phyloP scores from a whole-genome alignment of 768 basidiomycete species.

The Trametes sanguinea region DNA sequence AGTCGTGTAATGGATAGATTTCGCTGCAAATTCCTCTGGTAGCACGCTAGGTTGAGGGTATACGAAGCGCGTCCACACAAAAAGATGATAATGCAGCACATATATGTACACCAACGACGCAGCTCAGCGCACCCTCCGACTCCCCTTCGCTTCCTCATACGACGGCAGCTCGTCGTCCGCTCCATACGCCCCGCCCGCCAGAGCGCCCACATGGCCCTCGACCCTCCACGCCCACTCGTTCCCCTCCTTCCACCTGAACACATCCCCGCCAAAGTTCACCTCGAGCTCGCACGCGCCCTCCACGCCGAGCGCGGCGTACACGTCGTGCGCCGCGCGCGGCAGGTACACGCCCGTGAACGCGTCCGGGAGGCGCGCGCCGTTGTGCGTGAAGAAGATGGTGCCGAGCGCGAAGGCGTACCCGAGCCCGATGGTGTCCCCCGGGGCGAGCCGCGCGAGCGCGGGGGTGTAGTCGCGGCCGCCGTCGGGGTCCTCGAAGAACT shows the following conservation, averaged over 20 bases:
- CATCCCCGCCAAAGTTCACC: constrained; percentile 60
- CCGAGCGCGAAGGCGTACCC: constrained; percentile 60
- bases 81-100: too few species aligned
- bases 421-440: constrained; percentile 61
- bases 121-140: background rate
- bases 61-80: too few species aligned
- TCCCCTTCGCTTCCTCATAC: constrained; percentile 22
- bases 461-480: constrained; percentile 61
- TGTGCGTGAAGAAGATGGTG: constrained; percentile 64
- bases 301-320: constrained; percentile 66
- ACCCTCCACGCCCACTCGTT: constrained; percentile 69
- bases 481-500: constrained; percentile 69
- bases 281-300: constrained; percentile 48
- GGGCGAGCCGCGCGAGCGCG: constrained; percentile 33
- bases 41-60: background rate
- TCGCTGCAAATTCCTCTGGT: background rate
- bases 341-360: constrained; percentile 64
- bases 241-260: constrained; percentile 62
- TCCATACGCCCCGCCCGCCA: constrained; percentile 37
- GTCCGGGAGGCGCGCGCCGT: constrained; percentile 53
- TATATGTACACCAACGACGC: too few species aligned
- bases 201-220: constrained; percentile 59
- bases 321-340: constrained; percentile 52
- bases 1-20: constrained; percentile 9
- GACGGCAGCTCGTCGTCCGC: constrained; percentile 46